Evolutionary conservation across 164 flowering plant genomes (phyloP), one percentile per base, ranked within the genome.

Genomic region (Nymphaea thermarum): DNA sequence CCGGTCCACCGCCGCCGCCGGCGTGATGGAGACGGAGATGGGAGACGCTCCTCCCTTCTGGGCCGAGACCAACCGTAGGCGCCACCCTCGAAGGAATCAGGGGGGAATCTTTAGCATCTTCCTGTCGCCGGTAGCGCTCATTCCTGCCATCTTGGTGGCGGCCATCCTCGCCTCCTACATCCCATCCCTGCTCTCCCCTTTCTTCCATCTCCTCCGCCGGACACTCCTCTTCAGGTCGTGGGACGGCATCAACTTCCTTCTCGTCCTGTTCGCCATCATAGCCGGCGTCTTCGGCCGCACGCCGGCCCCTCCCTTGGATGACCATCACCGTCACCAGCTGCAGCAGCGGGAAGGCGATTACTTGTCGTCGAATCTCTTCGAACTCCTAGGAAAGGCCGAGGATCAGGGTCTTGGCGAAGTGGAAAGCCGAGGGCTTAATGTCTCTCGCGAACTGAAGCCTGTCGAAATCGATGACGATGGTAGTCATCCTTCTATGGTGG

Each of bases 201-300:
- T 80, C 14, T 71, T 82, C 25, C 82, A 82, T 2, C 68, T 80
- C 45, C 25, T 83, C 60, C 69, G 70, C 61, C 90, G 90, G 3
- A 65, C 11, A 41, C 63, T 79, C 5, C 82, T 92, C 11, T 82
- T 74, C 77, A 83, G 73, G 42, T 73, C 87, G 67, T 90, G 96
- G 95, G 91, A 88, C 43, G 75, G 81, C 2, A 66, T 93, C 51
- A 93, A 84, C 64, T 62, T 93, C 14, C 17, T 87, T 4, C 77
- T 93, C 0, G 93, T 93, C 5, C 42, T 85, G 62, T 84, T 88
- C 42, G 98, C 95, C 7, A 83, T 90, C 67, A 71, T 88, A n/a
- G 88, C 87, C 63, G 98, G 96, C 12, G 65, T 90, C 66, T 83
- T 93, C 10, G 75, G 85, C 4, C 70, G 83, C 42, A 68, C 68